A percentile compares a stretch with the other conserved stretches of the same genome.
Conservation (phyloP, 805 yeast species). For the Teunomyces aglyptinius region DNA sequence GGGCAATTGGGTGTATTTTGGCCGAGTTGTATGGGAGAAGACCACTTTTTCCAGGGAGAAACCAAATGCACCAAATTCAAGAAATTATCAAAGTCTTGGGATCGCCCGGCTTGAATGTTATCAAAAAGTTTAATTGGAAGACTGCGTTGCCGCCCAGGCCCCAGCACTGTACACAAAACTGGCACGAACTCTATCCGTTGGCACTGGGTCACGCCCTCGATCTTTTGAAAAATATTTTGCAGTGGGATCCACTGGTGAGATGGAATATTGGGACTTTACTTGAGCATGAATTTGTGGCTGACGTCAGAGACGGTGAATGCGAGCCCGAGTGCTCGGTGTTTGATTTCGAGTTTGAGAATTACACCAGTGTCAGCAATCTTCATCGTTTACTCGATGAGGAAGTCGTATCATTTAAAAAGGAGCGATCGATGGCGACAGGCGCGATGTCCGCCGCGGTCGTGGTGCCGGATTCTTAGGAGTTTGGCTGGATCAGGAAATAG, state of each 20-base stretch:
- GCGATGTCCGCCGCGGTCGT: too few species aligned
- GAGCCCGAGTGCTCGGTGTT: slow-evolving; percentile 58
- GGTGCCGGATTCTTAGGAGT: neutral
- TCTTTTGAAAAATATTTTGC: slow-evolving; percentile 52
- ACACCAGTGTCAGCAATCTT: slow-evolving; percentile 16
- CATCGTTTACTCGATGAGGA: slow-evolving; percentile 18
- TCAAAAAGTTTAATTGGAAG: slow-evolving; percentile 32
- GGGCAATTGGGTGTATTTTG: slow-evolving; percentile 92
- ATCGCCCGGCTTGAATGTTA: slow-evolving; percentile 53
- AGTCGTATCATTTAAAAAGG: slow-evolving; percentile 19
- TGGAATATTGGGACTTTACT: slow-evolving; percentile 56
- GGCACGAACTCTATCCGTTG: slow-evolving; percentile 61
- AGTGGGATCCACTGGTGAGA: slow-evolving; percentile 64
- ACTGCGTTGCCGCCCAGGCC: slow-evolving; percentile 38
- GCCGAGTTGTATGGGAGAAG: slow-evolving; percentile 80
- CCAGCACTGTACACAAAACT: slow-evolving; percentile 32
- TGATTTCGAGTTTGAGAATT: slow-evolving; percentile 64
- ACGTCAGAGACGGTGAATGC: slow-evolving; percentile 52
- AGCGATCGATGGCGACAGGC: neutral
- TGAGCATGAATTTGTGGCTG: slow-evolving; percentile 51
- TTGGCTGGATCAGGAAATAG: neutral
- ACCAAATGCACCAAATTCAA: slow-evolving; percentile 66
- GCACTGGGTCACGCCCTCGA: slow-evolving; percentile 53
- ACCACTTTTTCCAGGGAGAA: slow-evolving; percentile 78
- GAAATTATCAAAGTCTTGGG: slow-evolving; percentile 73